Evolutionary conservation across 164 flowering plant species (phyloP), one percentile per base, ranked within the genome.

Genomic region (Hamamelis virginiana): DNA sequence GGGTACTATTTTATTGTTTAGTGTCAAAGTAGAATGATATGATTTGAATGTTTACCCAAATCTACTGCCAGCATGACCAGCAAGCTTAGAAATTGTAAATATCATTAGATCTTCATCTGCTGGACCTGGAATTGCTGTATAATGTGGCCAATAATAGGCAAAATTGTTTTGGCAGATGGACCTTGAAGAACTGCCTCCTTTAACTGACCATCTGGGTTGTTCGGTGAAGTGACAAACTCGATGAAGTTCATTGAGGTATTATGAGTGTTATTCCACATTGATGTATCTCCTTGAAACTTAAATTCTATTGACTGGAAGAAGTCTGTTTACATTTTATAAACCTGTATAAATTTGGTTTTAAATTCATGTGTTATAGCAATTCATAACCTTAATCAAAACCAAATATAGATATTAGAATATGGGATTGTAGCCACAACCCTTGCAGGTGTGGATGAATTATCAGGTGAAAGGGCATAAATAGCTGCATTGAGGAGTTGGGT

Each of bases 141-240:
- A 92, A 65, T 91, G 94, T 15, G 97, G 95, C 97, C 95, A 92
- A 55, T 77, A 86, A 62, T 92, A 89, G 43, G 88, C 93, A 62
- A 62, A 41, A 92, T 83, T 4, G 75, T 48, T 46, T 76, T 77
- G 10, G 44, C 85, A 27, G 61, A 57, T 21, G 83, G 73, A 5
- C 86, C 86, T 14, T 71, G 3, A 59, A 89, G 80, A 66, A 74
- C 67, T 21, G 87, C 65, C 45, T 79, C 56, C 26, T 72, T 83
- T 26, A 88, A 60, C 45, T 64, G 59, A 1, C 88, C 88, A 73
- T 92, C 93, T 0, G 94, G 96, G 74, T 92, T 92, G 75, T 89
- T 89, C 4, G 96, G 97, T 4, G 97, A 82, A 38, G 91, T 86
- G 19, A 92, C 92, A 69, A 92, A 77, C 79, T 90, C 94, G 9